Conservation (phyloP, 352 stramenopile genomes). For the Globisporangium mamillatum region DNA sequence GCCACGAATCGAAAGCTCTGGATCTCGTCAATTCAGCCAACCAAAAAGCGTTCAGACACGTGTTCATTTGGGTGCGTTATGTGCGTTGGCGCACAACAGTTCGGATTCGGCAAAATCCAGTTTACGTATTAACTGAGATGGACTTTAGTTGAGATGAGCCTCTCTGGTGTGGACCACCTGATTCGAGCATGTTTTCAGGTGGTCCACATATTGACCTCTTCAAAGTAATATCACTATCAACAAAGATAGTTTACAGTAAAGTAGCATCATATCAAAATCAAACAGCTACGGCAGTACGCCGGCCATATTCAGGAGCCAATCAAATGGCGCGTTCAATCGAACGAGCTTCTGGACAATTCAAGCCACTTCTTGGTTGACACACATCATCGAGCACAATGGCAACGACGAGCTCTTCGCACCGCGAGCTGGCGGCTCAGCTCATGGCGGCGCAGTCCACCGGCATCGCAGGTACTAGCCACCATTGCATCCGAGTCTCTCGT, state of each 20-base stretch:
- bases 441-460: conserved; percentile 24
- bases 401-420: conserved; percentile 4
- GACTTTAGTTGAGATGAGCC: too few relatives aligned
- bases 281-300: too few relatives aligned
- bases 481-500: background rate
- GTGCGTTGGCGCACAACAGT: too few relatives aligned
- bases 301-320: background rate
- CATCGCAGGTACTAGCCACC: conserved; percentile 22
- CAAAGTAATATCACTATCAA: background rate
- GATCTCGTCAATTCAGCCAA: too few relatives aligned
- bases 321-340: background rate
- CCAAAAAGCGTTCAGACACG: too few relatives aligned
- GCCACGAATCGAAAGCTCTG: too few relatives aligned
- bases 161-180: background rate
- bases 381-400: conserved; percentile 6
- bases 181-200: background rate
- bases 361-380: conserved; percentile 6
- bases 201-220: background rate
- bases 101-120: too few relatives aligned
- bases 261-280: too few relatives aligned
- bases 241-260: too few relatives aligned
- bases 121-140: too few relatives aligned
- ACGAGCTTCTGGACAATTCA: background rate
- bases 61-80: too few relatives aligned
- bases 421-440: conserved; percentile 29